Base-by-base conservation (phyloP, 1,284 basidiomycete genomes). In the Albatrellus sp. region DNA sequence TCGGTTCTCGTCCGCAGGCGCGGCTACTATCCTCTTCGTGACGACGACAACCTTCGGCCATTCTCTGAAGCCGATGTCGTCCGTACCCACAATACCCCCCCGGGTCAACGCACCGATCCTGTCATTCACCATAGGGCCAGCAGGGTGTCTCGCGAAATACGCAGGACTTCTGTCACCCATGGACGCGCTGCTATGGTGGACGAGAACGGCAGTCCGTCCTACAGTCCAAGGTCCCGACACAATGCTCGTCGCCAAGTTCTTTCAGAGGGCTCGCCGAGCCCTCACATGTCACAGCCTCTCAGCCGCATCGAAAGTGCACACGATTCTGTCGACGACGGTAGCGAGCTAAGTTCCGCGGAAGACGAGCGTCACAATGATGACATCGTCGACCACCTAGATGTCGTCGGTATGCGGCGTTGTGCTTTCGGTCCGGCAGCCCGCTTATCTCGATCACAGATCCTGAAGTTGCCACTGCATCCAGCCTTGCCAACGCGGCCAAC, bases 401-500 rank as follows among this genome's bases (percentile, higher is more conserved):
- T 80, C 37, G 82, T 89, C 48, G 80, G 80, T 79, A 52, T 42
- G 66, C n/a, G n/a, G n/a, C n/a, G n/a, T 48, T 40, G 13, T 13
- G 38, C 9, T 38, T 11, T 46, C 28, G 32, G 32, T 35, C 19
- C 43, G 9, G 33, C 31, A 20, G 35, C 31, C n/a, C 33, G 31
- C 37, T 14, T 31, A 47, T 34, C 12, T n/a, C 32, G 13, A n/a
- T 32, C 35, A n/a, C 50, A 82, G 85, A 89, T 56, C 75, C 80
- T 10, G 78, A 84, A 55, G 73, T 89, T 31, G 72, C 77, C 19
- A 77, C 79, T 1, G 72, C 88, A 8, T 75, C 80, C 5, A 77
- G 69, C 30, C 65, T 89, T 28, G 78, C 81, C 24, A 86, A 89
- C 54, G 75, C 83, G n/a, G 81, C 81, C 10, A 88, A 88, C 55